Conservation (phyloP, 805 yeast genomes). For the Candida peoriensis region DNA sequence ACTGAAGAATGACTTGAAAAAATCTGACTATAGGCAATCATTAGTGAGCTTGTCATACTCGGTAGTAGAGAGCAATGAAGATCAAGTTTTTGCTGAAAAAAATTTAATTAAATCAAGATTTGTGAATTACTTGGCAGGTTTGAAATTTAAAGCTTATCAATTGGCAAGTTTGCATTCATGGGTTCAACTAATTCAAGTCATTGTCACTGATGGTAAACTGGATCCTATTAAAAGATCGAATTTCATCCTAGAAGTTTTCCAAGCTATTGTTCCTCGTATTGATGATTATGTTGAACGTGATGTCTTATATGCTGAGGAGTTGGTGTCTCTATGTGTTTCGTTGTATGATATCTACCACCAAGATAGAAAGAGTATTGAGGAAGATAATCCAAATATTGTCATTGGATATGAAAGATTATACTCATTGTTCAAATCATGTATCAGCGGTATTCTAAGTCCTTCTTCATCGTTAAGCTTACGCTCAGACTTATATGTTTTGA, state of each 20-base stretch:
- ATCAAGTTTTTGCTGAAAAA: slow-evolving; percentile 20
- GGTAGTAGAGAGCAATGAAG: slow-evolving; percentile 21
- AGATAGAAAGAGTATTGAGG: slow-evolving; percentile 31
- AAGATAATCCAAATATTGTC: slow-evolving; percentile 29
- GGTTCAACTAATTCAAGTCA: slow-evolving; percentile 73
- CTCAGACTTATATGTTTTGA: slow-evolving; percentile 72
- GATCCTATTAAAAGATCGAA: slow-evolving; percentile 41
- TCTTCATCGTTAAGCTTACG: slow-evolving; percentile 63
- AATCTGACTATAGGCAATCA: slow-evolving; percentile 9
- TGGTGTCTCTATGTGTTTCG: slow-evolving; percentile 70
- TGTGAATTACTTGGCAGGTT: slow-evolving; percentile 40
- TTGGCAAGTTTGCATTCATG: slow-evolving; percentile 70
- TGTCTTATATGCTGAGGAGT: slow-evolving; percentile 62
- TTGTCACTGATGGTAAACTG: slow-evolving; percentile 59
- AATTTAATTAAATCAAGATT: slow-evolving; percentile 30
- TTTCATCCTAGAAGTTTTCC: slow-evolving; percentile 74
- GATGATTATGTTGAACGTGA: slow-evolving; percentile 68
- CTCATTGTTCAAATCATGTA: slow-evolving; percentile 67
- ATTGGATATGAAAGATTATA: slow-evolving; percentile 51
- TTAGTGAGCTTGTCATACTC: slow-evolving; percentile 13
- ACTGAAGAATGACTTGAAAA: slow-evolving; percentile 14
- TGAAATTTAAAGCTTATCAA: slow-evolving; percentile 47
- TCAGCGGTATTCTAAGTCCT: slow-evolving; percentile 69
- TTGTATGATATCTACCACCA: slow-evolving; percentile 59
- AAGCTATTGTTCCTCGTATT: slow-evolving; percentile 68